Evolutionary conservation across 148 eudicot genomes (phyloP).

Genomic region (Camellia japonica): DNA sequence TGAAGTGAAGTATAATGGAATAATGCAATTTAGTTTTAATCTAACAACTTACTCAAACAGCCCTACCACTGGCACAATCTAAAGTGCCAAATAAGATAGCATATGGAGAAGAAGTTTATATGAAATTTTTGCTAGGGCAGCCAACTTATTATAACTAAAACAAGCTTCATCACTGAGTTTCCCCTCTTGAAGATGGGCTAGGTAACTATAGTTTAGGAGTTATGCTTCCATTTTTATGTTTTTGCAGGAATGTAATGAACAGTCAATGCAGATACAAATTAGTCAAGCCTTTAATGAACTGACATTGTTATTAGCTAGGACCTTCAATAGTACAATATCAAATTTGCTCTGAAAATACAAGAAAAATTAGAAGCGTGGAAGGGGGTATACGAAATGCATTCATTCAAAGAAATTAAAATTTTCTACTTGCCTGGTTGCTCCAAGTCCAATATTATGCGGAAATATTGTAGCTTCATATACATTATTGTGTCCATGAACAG

Average conservation of each 20-base stretch:
- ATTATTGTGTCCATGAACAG: too few species aligned
- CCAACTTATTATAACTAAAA: too few species aligned
- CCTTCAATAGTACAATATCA: too few species aligned
- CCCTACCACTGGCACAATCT: not conserved
- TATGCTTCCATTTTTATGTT: not conserved
- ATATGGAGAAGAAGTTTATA: not conserved
- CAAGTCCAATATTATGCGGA: slow-evolving; percentile 40
- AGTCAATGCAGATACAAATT: not conserved
- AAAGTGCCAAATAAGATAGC: not conserved
- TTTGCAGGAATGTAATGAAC: not conserved
- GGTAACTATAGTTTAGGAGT: not conserved
- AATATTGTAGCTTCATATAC: too few species aligned
- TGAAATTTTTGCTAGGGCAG: too few species aligned
- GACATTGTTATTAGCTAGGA: too few species aligned
- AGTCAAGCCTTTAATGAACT: too few species aligned
- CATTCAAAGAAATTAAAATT: too few species aligned
- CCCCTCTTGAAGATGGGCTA: not conserved
- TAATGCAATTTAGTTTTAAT: not conserved
- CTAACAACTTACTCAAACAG: not conserved
- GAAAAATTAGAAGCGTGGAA: too few species aligned
- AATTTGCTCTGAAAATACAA: too few species aligned
- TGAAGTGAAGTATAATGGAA: not conserved
- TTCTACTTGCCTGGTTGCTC: too few species aligned
- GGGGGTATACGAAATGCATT: too few species aligned
- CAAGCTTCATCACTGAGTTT: not conserved